phyloP scores from a whole-genome alignment of 1,139 yeast species.

The Yamadazyma dendronema region DNA sequence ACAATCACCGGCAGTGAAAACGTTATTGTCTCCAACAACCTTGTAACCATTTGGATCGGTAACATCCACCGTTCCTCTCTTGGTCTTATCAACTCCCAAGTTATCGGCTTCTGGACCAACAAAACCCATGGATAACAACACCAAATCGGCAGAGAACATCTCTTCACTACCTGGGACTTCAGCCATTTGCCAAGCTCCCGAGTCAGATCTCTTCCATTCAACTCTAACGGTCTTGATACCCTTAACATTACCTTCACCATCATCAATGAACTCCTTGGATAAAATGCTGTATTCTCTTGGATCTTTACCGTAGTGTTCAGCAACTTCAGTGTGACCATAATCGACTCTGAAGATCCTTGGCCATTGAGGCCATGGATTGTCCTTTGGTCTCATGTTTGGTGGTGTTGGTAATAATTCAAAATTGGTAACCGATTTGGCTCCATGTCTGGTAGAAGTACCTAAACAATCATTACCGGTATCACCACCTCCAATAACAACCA shows the following conservation, averaged over 20 bases:
- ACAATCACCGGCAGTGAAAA: conserved; percentile 97
- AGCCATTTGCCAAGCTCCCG: conserved; percentile 99
- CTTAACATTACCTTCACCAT: conserved; percentile 89
- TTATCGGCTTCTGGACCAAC: conserved; percentile 92
- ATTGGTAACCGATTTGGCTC: conserved; percentile 93
- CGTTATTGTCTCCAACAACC: conserved; percentile 56
- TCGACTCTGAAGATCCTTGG: conserved; percentile 97
- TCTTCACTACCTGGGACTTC: conserved; percentile 96
- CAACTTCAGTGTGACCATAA: conserved; percentile 95
- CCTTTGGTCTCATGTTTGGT: conserved; percentile 80
- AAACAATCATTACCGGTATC: conserved; percentile 99
- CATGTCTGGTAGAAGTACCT: conserved; percentile 97
- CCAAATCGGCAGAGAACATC: conserved; percentile 91
- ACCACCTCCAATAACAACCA: conserved; percentile 98
- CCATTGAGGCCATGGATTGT: conserved; percentile 99
- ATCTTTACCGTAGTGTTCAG: conserved; percentile 92
- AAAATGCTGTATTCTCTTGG: conserved; percentile 96
- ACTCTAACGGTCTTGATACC: conserved; percentile 95
- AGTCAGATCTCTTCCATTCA: conserved; percentile 94
- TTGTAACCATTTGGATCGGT: conserved; percentile 66
- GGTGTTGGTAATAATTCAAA: conserved; percentile 95
- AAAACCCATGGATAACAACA: conserved; percentile 94
- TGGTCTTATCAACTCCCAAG: conserved; percentile 68
- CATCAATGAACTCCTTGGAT: conserved; percentile 93
- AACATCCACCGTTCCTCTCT: conserved; percentile 85